Evolutionary conservation across 2,329 filamentous ascomycete species (phyloP), one percentile per base, ranked within the genome.

Genomic region (Aspergillus candidus): DNA sequence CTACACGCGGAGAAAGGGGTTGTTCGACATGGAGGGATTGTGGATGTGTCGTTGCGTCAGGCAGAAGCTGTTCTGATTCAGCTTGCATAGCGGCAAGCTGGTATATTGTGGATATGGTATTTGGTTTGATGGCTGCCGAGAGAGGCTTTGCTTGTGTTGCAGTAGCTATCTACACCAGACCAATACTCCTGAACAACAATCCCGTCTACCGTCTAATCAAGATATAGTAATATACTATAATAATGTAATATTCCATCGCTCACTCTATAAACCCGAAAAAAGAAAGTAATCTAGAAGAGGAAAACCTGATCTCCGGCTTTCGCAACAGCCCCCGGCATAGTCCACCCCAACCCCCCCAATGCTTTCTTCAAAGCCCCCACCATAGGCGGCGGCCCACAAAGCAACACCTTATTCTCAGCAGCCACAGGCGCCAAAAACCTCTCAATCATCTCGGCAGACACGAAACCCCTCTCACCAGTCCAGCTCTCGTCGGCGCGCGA

Each of bases 301-400:
- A 80, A 79, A 3, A 79, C 61, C 42, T 78, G 70, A 51, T 80
- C 77, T 0, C 63, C 65, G 54, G 73, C 70, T 58, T 75, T 79
- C 2, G 71, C 61, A 8, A 72, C 62, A 2, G 72, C 64, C 0
- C 72, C 71, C 0, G 76, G 73, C 42, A 69, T 64, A 43, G 74
- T 62, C 48, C 72, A 80, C 0, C 77, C 77, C 32, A 80, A 39
- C 10, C 62, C 63, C 2, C 60, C 62, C 42, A 79, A 52, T 7
- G 59, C 60, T 53, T 71, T 74, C 67, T 79, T 81, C 30, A 72
- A 68, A 0, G 75, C 76, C 32, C 72, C 72, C 10, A 82, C 63
- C 77, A 83, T 78, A 0, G 71, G 72, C 0, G 78, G 78, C 0
- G 79, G 79, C 0, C 79, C 80, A 50, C 79, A 82, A 1, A 82